Conservation (phyloP, 148 eudicot species). For the Drosera capensis region DNA sequence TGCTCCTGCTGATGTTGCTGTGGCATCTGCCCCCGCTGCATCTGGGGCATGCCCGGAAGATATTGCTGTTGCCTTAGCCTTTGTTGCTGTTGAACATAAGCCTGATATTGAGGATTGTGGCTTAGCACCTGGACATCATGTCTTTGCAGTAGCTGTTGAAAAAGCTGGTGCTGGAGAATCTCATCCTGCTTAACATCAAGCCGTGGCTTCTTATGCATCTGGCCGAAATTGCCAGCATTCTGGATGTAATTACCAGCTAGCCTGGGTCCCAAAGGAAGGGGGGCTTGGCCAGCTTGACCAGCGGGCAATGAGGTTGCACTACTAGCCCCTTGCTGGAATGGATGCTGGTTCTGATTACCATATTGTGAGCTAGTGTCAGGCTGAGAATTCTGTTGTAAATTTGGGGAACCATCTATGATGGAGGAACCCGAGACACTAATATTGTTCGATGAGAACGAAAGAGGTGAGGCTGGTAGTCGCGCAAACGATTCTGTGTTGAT, state of each 20-base stretch:
- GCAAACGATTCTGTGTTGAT: conserved; percentile 61
- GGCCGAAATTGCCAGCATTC: conserved; percentile 44
- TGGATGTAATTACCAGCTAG: conserved; percentile 37
- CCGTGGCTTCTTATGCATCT: conserved; percentile 73
- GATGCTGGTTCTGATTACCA: conserved; percentile 30
- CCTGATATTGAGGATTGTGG: conserved; percentile 73
- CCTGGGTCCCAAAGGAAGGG: conserved; percentile 32
- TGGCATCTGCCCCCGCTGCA: conserved; percentile 66
- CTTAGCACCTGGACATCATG: conserved; percentile 64
- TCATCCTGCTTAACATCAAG: conserved; percentile 82
- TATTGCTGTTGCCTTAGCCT: conserved; percentile 55
- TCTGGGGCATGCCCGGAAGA: conserved; percentile 57
- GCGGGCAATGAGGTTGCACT: conserved; percentile 45
- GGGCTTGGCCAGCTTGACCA: conserved; percentile 40
- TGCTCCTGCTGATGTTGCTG: conserved; percentile 15
- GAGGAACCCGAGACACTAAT: conserved; percentile 76
- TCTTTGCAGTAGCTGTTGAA: conserved; percentile 65
- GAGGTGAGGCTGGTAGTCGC: conserved; percentile 81
- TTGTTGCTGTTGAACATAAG: conserved; percentile 71
- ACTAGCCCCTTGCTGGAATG: conserved; percentile 40
- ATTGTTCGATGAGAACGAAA: conserved; percentile 87
- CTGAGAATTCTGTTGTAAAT: conserved; percentile 44
- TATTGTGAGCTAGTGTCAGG: conserved; percentile 50
- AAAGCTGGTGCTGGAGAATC: conserved; percentile 51
- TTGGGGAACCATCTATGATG: conserved; percentile 53